Percentiles rank a stretch among this genome's conserved stretches.
phyloP scores from a whole-genome alignment of 2,329 filamentous ascomycete species.

The Penicillium polonicum region DNA sequence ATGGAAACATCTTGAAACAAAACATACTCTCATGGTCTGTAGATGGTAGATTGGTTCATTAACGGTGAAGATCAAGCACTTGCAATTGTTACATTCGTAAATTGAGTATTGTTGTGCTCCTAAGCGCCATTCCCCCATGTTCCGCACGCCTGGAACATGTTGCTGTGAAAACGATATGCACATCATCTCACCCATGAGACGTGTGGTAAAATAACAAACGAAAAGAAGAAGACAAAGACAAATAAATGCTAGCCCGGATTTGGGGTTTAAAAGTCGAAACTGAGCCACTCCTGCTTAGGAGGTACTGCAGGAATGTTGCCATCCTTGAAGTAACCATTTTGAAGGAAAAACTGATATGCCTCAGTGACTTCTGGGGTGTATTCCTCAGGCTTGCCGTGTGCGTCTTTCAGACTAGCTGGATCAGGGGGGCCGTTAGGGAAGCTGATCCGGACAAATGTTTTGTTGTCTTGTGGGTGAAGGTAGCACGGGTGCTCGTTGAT shows the following conservation, averaged over 20 bases:
- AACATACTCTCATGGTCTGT: not conserved
- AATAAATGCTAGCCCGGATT: not conserved
- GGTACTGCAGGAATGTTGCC: constrained; percentile 74
- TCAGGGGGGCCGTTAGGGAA: constrained; percentile 69
- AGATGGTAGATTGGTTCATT: constrained; percentile 3
- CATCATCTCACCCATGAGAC: not conserved
- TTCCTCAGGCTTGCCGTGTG: constrained; percentile 53
- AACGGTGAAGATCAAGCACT: not conserved
- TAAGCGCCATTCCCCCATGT: constrained; percentile 1
- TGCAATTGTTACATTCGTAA: not conserved
- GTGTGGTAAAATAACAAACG: not conserved
- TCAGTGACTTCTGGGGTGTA: constrained; percentile 55
- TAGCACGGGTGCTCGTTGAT: constrained; percentile 52
- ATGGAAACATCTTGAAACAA: constrained; percentile 33
- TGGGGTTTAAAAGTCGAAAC: constrained; percentile 64
- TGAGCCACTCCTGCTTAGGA: constrained; percentile 72
- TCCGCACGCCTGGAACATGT: not conserved
- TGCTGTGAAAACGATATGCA: not conserved
- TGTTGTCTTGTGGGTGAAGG: constrained; percentile 53
- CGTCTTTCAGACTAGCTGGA: constrained; percentile 43
- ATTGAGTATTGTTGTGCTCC: not conserved
- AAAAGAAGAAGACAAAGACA: not conserved
- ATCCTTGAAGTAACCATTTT: constrained; percentile 66
- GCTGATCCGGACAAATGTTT: constrained; percentile 65
- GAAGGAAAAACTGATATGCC: constrained; percentile 64